Evolutionary conservation across 208 protist genomes (phyloP), one percentile per base, ranked within the genome.

Genomic region (Leishmania gerbilli): DNA sequence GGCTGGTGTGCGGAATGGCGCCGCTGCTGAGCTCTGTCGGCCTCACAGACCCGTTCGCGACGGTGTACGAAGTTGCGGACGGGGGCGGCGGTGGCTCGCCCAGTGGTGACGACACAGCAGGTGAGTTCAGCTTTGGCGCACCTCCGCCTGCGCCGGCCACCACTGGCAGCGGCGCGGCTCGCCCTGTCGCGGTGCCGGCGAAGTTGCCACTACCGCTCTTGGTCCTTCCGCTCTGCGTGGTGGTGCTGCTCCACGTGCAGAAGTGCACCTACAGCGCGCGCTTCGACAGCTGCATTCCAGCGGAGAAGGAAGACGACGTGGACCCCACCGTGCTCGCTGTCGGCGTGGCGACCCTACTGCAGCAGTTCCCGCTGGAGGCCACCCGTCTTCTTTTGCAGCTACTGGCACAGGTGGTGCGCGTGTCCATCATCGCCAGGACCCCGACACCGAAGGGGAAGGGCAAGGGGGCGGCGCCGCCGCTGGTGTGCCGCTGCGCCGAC

Each of bases 291-390:
- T 90, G 93, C 77, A 82, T 92, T 9, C 89, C 89, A 15, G 72
- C 87, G 0, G 77, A 87, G 19, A 84, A 89, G 74, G 85, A 86
- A 51, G 92, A 93, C 71, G 42, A 77, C 19, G 82, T 97, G 7
- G 98, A 99, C 83, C 91, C 93, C 37, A 91, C 89, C 37, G 83
- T 95, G 60, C 95, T 99, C 60, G 87, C 95, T 58, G 88, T 96
- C 31, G 98, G 98, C 45, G 79, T 98, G 13, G 92, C 97, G 8
- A 94, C 95, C 4, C 45, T 99, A 31, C 85, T 99, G 6, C 97
- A 96, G 79, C 98, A 99, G 81, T 98, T 99, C 68, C 98, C 99
- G 68, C 90, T 91, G 8, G 82, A 92, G 51, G 86, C 97, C 55
- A 93, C 85, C 1, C 81, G 95, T 58, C 81, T 93, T 37, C 93